phyloP scores from a whole-genome alignment of 805 yeast species.

The Helenozyma baotianmanensis region DNA sequence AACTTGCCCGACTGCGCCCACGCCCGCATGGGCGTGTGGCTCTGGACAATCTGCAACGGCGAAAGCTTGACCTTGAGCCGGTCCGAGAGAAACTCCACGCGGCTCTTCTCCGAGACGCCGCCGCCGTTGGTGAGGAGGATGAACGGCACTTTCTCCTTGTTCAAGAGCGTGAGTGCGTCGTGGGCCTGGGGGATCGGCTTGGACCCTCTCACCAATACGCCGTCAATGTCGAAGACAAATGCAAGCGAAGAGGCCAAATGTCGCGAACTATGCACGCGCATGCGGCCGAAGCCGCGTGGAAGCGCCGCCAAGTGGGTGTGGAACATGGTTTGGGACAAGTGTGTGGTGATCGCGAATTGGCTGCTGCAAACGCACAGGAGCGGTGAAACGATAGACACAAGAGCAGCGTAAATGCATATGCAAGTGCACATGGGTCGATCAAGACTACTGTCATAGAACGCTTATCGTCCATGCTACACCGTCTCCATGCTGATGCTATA shows the following conservation, averaged over 20 bases:
- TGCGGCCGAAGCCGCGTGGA: not conserved
- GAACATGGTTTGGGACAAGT: not conserved
- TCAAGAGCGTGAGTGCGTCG: slow-evolving; percentile 52
- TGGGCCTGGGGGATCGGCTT: slow-evolving; percentile 62
- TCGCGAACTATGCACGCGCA: too few species aligned
- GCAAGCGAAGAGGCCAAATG: slow-evolving; percentile 11
- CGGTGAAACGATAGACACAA: too few species aligned
- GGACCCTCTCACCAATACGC: slow-evolving; percentile 76
- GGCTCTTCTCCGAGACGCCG: slow-evolving; percentile 61
- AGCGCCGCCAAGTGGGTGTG: not conserved
- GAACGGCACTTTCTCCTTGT: slow-evolving; percentile 60
- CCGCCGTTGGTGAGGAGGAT: slow-evolving; percentile 91
- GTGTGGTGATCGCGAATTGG: not conserved
- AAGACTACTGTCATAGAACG: too few species aligned
- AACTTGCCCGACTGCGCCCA: slow-evolving; percentile 44
- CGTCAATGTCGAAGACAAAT: slow-evolving; percentile 64
- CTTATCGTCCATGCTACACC: too few species aligned
- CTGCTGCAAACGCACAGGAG: too few species aligned
- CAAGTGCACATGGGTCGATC: too few species aligned
- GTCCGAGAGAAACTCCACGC: slow-evolving; percentile 50
- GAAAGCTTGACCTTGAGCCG: slow-evolving; percentile 43
- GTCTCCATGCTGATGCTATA: too few species aligned
- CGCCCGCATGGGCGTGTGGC: slow-evolving; percentile 81
- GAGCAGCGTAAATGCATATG: too few species aligned
- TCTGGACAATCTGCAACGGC: slow-evolving; percentile 68